These are phyloP conservation scores for Leonotis leonurus DNA, from an alignment of 257 asterid species.

Conservation along the genomic window DNA sequence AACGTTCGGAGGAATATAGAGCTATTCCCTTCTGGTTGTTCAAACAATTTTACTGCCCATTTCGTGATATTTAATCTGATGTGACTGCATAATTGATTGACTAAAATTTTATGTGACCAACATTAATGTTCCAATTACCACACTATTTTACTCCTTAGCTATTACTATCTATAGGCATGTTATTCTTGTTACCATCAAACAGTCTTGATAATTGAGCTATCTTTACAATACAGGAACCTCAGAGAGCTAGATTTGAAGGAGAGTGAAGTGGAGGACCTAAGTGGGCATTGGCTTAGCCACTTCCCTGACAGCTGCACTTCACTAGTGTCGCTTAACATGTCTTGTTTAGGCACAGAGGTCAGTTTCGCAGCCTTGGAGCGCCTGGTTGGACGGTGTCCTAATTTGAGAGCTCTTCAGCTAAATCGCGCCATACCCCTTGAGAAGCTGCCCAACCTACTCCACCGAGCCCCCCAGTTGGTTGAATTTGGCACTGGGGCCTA, in stretches of 20 bases:
- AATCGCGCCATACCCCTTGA: slow-evolving; percentile 55
- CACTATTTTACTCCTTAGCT: slow-evolving; percentile 9
- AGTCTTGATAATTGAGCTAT: slow-evolving; percentile 25
- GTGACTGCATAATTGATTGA: neutral
- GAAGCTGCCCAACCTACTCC: slow-evolving; percentile 46
- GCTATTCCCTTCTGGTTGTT: neutral
- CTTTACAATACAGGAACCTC: slow-evolving; percentile 35
- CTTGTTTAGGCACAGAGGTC: slow-evolving; percentile 46
- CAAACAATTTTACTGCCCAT: neutral
- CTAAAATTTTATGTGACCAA: neutral
- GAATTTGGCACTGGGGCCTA: slow-evolving; percentile 57
- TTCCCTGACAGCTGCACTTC: slow-evolving; percentile 51
- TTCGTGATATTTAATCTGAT: neutral
- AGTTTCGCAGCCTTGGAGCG: slow-evolving; percentile 54
- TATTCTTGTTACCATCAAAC: slow-evolving; percentile 18
- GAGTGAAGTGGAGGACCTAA: slow-evolving; percentile 51
- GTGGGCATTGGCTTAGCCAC: slow-evolving; percentile 61
- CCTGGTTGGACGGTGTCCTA: slow-evolving; percentile 50
- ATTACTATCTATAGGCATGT: slow-evolving; percentile 10
- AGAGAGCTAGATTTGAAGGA: slow-evolving; percentile 53
- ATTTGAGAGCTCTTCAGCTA: slow-evolving; percentile 40
- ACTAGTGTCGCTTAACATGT: slow-evolving; percentile 51
- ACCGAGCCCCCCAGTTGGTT: slow-evolving; percentile 44
- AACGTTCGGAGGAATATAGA: neutral
- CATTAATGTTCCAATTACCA: neutral